These are phyloP conservation scores for Cordyceps farinosa DNA, from an alignment of 2,329 filamentous ascomycete species.

Conservation along the genomic window DNA sequence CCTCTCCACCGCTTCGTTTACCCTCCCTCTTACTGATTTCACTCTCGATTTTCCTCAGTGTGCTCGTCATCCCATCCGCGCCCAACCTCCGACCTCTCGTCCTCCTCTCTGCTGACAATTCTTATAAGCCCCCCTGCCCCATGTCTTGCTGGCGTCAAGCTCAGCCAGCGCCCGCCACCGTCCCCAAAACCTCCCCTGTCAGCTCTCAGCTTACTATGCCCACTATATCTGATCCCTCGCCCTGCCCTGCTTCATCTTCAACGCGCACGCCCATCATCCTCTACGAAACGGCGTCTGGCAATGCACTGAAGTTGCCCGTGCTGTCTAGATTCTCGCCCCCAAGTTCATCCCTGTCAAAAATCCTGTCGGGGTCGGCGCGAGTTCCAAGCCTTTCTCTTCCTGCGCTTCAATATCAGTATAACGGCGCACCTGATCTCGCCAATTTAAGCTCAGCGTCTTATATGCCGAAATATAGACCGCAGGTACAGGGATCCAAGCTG, in stretches of 20 bases:
- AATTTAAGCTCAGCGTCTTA: no score
- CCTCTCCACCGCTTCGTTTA: not conserved
- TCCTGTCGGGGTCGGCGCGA: no score
- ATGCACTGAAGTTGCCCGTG: no score
- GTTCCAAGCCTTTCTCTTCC: no score
- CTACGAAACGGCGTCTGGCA: no score
- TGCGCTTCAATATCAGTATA: no score
- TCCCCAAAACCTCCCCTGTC: not conserved
- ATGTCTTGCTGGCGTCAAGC: not conserved
- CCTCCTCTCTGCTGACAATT: not conserved
- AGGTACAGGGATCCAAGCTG: no score
- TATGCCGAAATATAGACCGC: no score
- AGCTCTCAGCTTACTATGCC: conserved; percentile 7
- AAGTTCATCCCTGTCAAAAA: no score
- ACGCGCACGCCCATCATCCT: not conserved
- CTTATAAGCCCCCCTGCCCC: no score
- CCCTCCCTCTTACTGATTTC: not conserved
- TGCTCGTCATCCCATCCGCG: not conserved
- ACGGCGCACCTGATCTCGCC: no score
- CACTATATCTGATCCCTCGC: not conserved
- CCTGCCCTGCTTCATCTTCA: not conserved
- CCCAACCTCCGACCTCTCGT: not conserved
- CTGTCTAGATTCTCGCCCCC: not conserved
- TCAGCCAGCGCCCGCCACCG: not conserved
- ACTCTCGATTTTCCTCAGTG: not conserved